Base-by-base conservation (phyloP, 2,329 filamentous ascomycete genomes). In the Canariomyces notabilis region DNA sequence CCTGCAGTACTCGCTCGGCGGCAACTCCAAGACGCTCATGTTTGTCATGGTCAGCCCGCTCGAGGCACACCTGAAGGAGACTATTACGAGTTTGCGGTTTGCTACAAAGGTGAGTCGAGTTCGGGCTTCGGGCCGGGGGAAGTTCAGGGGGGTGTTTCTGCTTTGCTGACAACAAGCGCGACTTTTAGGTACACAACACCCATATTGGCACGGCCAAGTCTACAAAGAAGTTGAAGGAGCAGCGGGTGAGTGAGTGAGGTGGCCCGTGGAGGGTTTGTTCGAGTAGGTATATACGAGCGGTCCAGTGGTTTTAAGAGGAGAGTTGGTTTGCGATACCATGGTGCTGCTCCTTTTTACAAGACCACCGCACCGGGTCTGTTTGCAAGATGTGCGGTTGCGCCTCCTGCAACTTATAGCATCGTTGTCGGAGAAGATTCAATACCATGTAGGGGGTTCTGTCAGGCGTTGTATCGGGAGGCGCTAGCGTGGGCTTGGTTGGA, bases 21-120 rank as follows among this genome's bases (percentile, higher is more conserved):
- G 93, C 14, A 96, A 95, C 66, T 93, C 86, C 57, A 95, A 96
- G 70, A 98, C 93, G 1, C 83, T 98, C 59, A 98, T 98, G 93
- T 95, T 98, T 65, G 89, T 97, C 64, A 97, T 97, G 90, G 87
- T 95, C 46, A 93, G 86, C 57, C 93, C 93, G 26, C 72, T 97
- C 49, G 87, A 94, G 70, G 86, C 83, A 5, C 93, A 97, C 70
- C 73, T 96, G 54, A 86, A 85, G 60, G 93, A 98, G 74, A 96
- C 90, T 3, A 73, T 96, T 63, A 95, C 90, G 36, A 96, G 89
- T 74, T 74, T 98, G 66, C 85, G 93, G 61, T 98, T 98, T 67
- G 93, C 93, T 14, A 94, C 88, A 26, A 97, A 95, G 77, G 89
- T 89, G 67, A 62, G 71, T n/a, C n/a, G n/a, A n/a, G n/a, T 61